Evolutionary conservation across 2,329 filamentous ascomycete genomes (phyloP), one percentile per base, ranked within the genome.

Genomic region (Apiospora aurea): DNA sequence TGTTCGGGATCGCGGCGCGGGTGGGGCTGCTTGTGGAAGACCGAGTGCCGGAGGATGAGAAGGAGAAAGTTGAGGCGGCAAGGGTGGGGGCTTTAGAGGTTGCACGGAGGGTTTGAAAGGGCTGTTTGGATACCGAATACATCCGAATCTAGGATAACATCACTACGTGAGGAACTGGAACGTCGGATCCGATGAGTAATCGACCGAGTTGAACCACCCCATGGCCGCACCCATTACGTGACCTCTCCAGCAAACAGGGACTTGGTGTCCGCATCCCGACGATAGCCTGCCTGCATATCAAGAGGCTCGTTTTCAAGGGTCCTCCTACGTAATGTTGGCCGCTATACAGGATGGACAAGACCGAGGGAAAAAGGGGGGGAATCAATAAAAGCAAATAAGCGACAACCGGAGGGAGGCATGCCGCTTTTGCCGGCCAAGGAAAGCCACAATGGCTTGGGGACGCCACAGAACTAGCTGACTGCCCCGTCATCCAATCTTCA

Each of bases 1-100:
- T 70, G 6, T 70, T 46, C 16, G 57, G 49, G 18, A 66, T 66
- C 7, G 69, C 69, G n/a, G 69, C 69, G 11, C 61, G 21, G 26
- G 34, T 70, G 41, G 69, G 69, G 26, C 41, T 43, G 26, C 41
- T 43, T 8, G 41, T 70, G 2, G 49, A 21, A 4, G 51, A 70
- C 5, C n/a, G 18, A 18, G 10, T 66, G 41, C 51, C 53, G 6
- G 41, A 43, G 18, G 46, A n/a, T n/a, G n/a, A 47, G 4, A 43
- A 61, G 38, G 53, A 66, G 3, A 70, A 70, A 41, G 38, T 66
- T 14, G 53, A 66, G n/a, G 38, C 14, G 8, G 69, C 69, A 2
- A 24, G 69, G 10, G 53, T 44, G n/a, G 69, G 51, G 10, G 69
- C 51, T 3, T 41, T 64, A n/a, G 69, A 61, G 51, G 41, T 66